These are phyloP conservation scores for Sicyos baderoa DNA, from an alignment of 306 rosid species.

Conservation along the genomic window DNA sequence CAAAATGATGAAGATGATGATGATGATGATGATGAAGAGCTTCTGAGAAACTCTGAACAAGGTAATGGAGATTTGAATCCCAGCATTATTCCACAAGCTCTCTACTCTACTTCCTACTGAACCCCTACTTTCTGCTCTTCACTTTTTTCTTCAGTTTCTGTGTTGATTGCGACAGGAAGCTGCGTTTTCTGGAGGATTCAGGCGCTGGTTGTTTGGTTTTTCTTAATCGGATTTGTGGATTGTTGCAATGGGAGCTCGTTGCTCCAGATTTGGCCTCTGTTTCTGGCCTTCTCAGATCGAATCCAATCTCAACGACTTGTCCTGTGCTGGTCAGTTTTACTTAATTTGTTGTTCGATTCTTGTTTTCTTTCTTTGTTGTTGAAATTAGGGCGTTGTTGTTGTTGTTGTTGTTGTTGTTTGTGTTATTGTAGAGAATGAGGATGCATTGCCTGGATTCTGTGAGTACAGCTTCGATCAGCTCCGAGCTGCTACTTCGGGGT, in stretches of 20 bases:
- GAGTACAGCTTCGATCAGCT: constrained; percentile 79
- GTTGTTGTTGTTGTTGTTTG: not conserved
- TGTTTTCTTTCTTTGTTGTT: not conserved
- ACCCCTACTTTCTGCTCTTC: constrained; percentile 1
- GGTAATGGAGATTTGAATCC: constrained; percentile 38
- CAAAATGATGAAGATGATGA: constrained; percentile 24
- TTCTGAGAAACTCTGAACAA: constrained; percentile 16
- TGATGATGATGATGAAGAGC: constrained; percentile 24
- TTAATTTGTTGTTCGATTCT: constrained; percentile 1
- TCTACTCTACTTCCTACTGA: constrained; percentile 16
- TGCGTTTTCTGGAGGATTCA: constrained; percentile 18
- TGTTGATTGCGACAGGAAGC: not conserved
- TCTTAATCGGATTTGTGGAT: constrained; percentile 21
- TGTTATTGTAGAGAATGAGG: constrained; percentile 56
- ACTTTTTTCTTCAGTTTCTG: not conserved
- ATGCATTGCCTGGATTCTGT: constrained; percentile 47
- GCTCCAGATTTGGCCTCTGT: constrained; percentile 74
- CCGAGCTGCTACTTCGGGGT: constrained; percentile 68
- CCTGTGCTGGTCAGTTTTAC: constrained; percentile 46
- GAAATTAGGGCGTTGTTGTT: constrained; percentile 8
- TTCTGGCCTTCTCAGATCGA: constrained; percentile 80
- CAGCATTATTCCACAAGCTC: constrained; percentile 1
- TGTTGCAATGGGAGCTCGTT: constrained; percentile 83
- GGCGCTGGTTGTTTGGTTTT: not conserved
- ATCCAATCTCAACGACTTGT: constrained; percentile 52